These are phyloP conservation scores for Vigna angularis DNA, from an alignment of 306 rosid species.

Conservation along the genomic window DNA sequence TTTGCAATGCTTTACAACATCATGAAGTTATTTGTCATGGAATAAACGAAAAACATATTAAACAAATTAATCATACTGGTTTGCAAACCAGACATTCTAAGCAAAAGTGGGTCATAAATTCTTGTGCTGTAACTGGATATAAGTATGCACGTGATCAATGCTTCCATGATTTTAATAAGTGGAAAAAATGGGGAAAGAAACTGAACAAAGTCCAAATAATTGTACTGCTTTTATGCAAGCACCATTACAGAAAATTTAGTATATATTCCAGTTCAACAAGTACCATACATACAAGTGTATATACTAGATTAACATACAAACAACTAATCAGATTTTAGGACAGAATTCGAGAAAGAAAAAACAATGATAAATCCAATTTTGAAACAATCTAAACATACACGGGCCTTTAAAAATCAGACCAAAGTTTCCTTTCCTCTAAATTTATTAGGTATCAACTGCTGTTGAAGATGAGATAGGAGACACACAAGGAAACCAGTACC, in stretches of 20 bases:
- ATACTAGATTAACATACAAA: constrained; percentile 20
- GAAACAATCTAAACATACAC: constrained; percentile 17
- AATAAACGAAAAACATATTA: neutral
- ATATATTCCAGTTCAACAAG: neutral
- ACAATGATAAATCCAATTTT: constrained; percentile 17
- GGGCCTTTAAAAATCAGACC: constrained; percentile 37
- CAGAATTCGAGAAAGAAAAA: constrained; percentile 22
- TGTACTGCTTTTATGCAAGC: neutral
- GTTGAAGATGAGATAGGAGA: constrained; percentile 71
- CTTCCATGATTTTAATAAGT: constrained; percentile 5
- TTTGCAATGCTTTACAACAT: neutral
- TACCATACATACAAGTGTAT: neutral
- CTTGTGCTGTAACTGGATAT: neutral
- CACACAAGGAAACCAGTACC: constrained; percentile 95
- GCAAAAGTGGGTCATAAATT: neutral
- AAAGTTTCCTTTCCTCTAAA: constrained; percentile 23
- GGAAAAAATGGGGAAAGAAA: neutral
- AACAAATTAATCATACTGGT: neutral
- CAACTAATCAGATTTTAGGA: constrained; percentile 24
- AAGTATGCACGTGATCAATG: neutral
- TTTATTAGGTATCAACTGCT: constrained; percentile 55
- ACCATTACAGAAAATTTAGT: constrained; percentile 14
- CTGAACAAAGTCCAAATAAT: constrained; percentile 3
- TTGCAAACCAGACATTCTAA: neutral
- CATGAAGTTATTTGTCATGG: neutral